Percentiles rank a stretch among this genome's conserved stretches.
These are phyloP conservation scores for Hyaloscypha variabilis DNA, from an alignment of 495 filamentous ascomycete genomes.

Conservation along the genomic window DNA sequence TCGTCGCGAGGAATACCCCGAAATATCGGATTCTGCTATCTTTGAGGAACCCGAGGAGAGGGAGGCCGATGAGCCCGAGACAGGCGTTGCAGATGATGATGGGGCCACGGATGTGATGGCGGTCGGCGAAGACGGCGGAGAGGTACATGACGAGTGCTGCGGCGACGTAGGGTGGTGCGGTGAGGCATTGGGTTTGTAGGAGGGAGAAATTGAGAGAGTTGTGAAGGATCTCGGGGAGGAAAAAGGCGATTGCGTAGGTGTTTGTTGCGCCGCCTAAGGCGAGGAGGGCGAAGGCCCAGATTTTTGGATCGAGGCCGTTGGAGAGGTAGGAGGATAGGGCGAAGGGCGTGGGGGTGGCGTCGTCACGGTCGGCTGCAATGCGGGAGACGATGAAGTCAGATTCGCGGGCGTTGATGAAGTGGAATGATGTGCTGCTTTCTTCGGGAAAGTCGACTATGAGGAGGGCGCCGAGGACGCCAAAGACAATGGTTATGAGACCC, in stretches of 20 bases:
- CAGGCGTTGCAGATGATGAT: slow-evolving; percentile 56
- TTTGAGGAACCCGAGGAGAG: slow-evolving; percentile 52
- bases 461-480: slow-evolving; percentile 54
- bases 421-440: slow-evolving; percentile 50
- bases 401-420: slow-evolving; percentile 54
- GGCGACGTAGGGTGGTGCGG: slow-evolving; percentile 62
- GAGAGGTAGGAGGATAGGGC: slow-evolving; percentile 50
- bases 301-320: slow-evolving; percentile 55
- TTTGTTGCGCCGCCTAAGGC: background rate
- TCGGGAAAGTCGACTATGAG: slow-evolving; percentile 64
- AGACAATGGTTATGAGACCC: slow-evolving; percentile 66
- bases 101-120: slow-evolving; percentile 56
- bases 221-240: slow-evolving; percentile 64
- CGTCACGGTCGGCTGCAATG: slow-evolving; percentile 59
- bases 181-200: slow-evolving; percentile 58
- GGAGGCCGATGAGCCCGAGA: slow-evolving; percentile 47
- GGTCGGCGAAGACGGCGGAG: slow-evolving; percentile 56
- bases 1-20: slow-evolving; percentile 63
- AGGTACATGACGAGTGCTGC: slow-evolving; percentile 61
- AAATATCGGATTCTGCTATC: slow-evolving; percentile 57
- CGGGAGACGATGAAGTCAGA: slow-evolving; percentile 57
- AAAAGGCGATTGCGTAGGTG: slow-evolving; percentile 63
- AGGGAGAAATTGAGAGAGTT: slow-evolving; percentile 58
- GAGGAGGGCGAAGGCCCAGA: slow-evolving; percentile 51
- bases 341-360: slow-evolving; percentile 56